Evolutionary conservation across 768 basidiomycete species (phyloP), one percentile per base, ranked within the genome.

Genomic region (Amanita subjunquillea): DNA sequence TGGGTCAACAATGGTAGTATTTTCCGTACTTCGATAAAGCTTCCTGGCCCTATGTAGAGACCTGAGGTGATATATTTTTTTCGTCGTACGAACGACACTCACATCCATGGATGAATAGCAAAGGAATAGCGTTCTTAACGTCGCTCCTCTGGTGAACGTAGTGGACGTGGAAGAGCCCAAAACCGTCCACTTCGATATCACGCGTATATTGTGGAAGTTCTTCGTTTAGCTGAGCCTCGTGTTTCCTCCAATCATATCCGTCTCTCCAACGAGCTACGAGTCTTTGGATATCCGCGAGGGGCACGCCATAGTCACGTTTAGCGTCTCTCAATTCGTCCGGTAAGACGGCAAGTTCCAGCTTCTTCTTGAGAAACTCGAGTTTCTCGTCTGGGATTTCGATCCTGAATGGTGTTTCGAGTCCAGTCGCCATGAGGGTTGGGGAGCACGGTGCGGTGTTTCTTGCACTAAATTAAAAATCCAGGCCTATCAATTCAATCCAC

Each of bases 21-120:
- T 65, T 83, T 84, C 50, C 67, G 62, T 7, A 74, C 76, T 65
- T 85, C 83, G 4, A 75, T 55, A 59, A 82, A 78, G 57, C 72
- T 68, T 27, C 82, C 81, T 0, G 80, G 82, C 80, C 80, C 82
- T 82, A 4, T 30, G 4, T 29, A 46, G n/a, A 53, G n/a, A 22
- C 17, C 27, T 30, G n/a, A 49, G 15, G 41, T 27, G 37, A 38
- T 38, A 43, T 27, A n/a, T 17, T 17, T 17, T 13, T 5, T 27
- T 17, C 25, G 27, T 23, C 20, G 13, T 20, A 50, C 6, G 22
- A 38, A 36, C n/a, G 22, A 29, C 36, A 64, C 69, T 54, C 50
- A 69, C 80, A 83, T 25, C 80, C 81, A 56, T 83, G 81, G 10
- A 78, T 67, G 50, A 69, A 70, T 38, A 69, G 40, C 43, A 71